phyloP scores from a whole-genome alignment of 2,329 filamentous ascomycete genomes.

The Pyrenophora teres region DNA sequence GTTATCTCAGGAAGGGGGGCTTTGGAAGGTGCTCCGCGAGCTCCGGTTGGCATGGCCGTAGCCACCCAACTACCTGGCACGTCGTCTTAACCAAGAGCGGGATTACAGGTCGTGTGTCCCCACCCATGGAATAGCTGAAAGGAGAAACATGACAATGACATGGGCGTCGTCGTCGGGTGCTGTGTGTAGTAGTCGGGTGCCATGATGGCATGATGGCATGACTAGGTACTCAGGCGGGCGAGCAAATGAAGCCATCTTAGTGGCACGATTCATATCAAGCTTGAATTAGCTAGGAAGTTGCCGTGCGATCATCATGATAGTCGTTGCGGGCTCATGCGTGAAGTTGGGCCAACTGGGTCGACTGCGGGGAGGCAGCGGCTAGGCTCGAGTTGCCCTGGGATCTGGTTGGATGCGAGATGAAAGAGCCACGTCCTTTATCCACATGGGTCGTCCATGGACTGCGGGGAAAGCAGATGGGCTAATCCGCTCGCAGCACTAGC shows the following conservation, averaged over 20 bases:
- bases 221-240: conserved; percentile 7
- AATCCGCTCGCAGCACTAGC: conserved; percentile 24
- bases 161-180: neutral
- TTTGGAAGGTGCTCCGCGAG: conserved; percentile 15
- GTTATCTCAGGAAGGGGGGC: conserved; percentile 9
- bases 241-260: conserved; percentile 12
- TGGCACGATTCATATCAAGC: conserved; percentile 22
- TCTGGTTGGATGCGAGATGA: conserved; percentile 18
- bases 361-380: conserved; percentile 25
- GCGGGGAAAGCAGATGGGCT: conserved; percentile 39
- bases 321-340: conserved; percentile 20
- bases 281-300: conserved; percentile 23
- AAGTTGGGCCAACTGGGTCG: conserved; percentile 24
- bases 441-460: conserved; percentile 37
- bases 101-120: neutral
- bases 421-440: conserved; percentile 19
- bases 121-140: neutral
- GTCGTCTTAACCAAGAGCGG: neutral
- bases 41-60: conserved; percentile 4
- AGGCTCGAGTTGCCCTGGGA: conserved; percentile 13
- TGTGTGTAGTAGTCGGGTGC: conserved; percentile 2
- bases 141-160: neutral
- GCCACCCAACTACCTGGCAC: neutral
- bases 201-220: neutral
- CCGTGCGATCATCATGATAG: conserved; percentile 26